A percentile compares a stretch with the other conserved stretches of the same genome.
Evolutionary conservation across 345 rosid species (phyloP).

Genomic region (Eucalyptus paniculata): DNA sequence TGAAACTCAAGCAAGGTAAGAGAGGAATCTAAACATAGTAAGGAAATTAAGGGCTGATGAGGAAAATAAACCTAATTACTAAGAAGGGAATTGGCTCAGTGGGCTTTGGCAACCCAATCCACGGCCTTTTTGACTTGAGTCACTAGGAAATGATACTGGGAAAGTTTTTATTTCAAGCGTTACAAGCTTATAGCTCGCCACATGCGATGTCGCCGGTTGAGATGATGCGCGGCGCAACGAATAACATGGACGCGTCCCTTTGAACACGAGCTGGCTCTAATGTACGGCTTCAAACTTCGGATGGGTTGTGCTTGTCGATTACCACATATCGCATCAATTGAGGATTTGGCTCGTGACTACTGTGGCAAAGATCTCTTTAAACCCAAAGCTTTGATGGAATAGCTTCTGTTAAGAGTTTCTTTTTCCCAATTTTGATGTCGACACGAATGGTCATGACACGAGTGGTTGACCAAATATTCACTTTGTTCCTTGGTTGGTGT

Average conservation of each 20-base stretch:
- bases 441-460: background rate
- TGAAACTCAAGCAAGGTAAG: background rate
- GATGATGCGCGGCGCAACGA: accelerated
- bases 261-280: background rate
- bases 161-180: background rate
- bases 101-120: no score
- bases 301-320: background rate
- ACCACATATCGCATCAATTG: background rate
- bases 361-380: background rate
- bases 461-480: background rate
- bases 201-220: background rate
- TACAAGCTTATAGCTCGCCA: background rate
- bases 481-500: background rate
- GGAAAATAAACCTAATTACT: no score
- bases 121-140: accelerated
- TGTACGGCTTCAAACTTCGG: background rate
- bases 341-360: background rate
- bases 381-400: background rate
- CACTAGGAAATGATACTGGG: background rate
- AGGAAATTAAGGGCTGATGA: no score
- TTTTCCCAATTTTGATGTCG: background rate
- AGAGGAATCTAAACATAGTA: background rate
- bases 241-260: no score
- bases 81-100: no score
- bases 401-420: background rate